Evolutionary conservation across 257 asterid genomes (phyloP).

Genomic region (Fraxinus cuspidata): DNA sequence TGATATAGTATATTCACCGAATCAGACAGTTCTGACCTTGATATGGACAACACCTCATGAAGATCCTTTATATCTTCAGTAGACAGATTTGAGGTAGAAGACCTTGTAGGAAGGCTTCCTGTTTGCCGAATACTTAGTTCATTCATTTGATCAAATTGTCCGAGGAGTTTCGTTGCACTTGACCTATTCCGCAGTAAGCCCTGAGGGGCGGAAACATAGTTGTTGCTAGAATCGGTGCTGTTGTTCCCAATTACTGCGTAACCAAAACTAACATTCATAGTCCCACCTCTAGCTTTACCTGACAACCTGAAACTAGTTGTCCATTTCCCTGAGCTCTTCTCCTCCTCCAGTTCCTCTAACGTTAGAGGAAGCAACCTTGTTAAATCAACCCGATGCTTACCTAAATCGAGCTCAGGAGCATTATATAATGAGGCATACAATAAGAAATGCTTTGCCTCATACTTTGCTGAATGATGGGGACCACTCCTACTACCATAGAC

Average conservation of each 20-base stretch:
- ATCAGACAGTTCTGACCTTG: conserved; percentile 58
- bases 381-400: conserved; percentile 83
- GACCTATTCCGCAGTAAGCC: conserved; percentile 38
- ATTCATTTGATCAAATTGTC: conserved; percentile 35
- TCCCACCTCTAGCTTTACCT: conserved; percentile 83
- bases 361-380: conserved; percentile 93
- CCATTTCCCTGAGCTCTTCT: conserved; percentile 89
- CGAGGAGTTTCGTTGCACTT: conserved; percentile 29
- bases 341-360: conserved; percentile 85
- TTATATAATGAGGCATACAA: conserved; percentile 67
- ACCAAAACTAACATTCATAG: conserved; percentile 77
- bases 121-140: conserved; percentile 45
- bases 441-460: conserved; percentile 79
- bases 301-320: conserved; percentile 86
- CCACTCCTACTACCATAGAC: conserved; percentile 81
- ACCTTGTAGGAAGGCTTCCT: conserved; percentile 65
- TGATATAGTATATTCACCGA: conserved; percentile 63
- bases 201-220: conserved; percentile 35
- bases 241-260: conserved; percentile 55
- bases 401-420: conserved; percentile 81
- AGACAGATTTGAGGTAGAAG: conserved; percentile 44
- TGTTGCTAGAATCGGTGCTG: conserved; percentile 31
- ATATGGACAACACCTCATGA: conserved; percentile 70
- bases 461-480: conserved; percentile 80
- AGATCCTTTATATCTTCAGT: conserved; percentile 69